A percentile compares a stretch with the other conserved stretches of the same genome.
These are phyloP conservation scores for Xylaria sp. DNA, from an alignment of 2,329 filamentous ascomycete species.

Conservation along the genomic window DNA sequence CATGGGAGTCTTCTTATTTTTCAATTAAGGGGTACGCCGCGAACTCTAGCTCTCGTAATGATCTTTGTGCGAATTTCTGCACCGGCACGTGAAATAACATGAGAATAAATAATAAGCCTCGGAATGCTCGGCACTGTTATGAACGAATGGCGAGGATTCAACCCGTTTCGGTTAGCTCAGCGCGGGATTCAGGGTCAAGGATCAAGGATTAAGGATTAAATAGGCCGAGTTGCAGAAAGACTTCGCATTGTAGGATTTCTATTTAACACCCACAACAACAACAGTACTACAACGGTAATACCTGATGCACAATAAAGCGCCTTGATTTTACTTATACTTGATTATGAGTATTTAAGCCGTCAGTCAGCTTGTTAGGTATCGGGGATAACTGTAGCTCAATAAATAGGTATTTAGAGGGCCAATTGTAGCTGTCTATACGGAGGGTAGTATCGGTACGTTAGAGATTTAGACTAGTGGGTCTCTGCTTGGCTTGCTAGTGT, in stretches of 20 bases:
- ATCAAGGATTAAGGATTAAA: neutral
- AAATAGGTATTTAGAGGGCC: no score
- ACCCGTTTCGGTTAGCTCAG: conserved; percentile 4
- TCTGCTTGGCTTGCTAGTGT: neutral
- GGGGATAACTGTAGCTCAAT: no score
- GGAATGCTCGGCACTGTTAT: conserved; percentile 17
- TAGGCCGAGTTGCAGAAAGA: neutral
- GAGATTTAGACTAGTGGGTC: neutral
- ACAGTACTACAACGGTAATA: neutral
- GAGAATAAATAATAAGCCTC: conserved; percentile 16
- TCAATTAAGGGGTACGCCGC: neutral
- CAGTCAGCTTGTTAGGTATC: neutral
- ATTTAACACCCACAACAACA: neutral
- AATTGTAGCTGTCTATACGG: no score
- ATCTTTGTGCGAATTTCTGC: neutral
- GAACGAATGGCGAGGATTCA: neutral
- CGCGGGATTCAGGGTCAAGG: neutral
- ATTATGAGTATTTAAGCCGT: no score
- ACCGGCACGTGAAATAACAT: conserved; percentile 9
- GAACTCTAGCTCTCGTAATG: neutral
- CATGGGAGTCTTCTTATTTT: neutral
- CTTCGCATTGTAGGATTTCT: neutral
- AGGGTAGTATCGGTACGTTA: neutral
- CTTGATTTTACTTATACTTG: neutral
- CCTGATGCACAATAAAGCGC: neutral